Base-by-base conservation (phyloP, 2,329 filamentous ascomycete species). In the Sporothrix inflata region DNA sequence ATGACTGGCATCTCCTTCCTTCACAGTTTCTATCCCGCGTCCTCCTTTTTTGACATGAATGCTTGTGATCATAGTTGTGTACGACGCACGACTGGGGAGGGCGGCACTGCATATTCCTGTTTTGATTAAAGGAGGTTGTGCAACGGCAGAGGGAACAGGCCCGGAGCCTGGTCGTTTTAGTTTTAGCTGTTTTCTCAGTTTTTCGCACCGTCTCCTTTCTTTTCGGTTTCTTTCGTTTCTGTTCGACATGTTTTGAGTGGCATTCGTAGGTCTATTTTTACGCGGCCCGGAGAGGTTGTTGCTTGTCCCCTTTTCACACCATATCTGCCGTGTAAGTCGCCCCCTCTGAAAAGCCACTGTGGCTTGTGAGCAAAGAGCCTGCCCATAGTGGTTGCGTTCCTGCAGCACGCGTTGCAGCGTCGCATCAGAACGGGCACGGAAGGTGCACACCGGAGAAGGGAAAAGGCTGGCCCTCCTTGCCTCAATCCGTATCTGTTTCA, bases 401-500 rank as follows among this genome's bases (percentile, higher is more conserved):
- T 49, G 63, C 61, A 65, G 61, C 61, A 12, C 12, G 42, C 51
- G 30, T 71, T 42, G 14, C 63, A 71, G 38, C 63, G 49, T 55
- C 14, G 53, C 51, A 40, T 51, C 65, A 45, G 69, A 53, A 49
- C 16, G 63, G 27, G 40, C 42, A 34, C 21, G 47, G 27, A 68
- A 53, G 66, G 19, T 65, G n/a, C 60, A 45, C 21, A 40, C 45
- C 27, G 27, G 19, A 51, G 65, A 34, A 66, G 24, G 42, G n/a
- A 24, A 19, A 24, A 45, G n/a, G n/a, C 16, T 47, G 27, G 27
- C 47, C 19, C n/a, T 49, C 12, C 47, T 55, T 30, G 8, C 27
- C 47, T 53, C 47, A 21, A 42, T 19, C 34, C 47, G 45, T 45
- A 40, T 21, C 53, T 45, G 66, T 73, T 73, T 71, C 68, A 71